These are phyloP conservation scores for Backusella luteola DNA, from an alignment of 192 early-diverging fungal genomes.

Conservation along the genomic window DNA sequence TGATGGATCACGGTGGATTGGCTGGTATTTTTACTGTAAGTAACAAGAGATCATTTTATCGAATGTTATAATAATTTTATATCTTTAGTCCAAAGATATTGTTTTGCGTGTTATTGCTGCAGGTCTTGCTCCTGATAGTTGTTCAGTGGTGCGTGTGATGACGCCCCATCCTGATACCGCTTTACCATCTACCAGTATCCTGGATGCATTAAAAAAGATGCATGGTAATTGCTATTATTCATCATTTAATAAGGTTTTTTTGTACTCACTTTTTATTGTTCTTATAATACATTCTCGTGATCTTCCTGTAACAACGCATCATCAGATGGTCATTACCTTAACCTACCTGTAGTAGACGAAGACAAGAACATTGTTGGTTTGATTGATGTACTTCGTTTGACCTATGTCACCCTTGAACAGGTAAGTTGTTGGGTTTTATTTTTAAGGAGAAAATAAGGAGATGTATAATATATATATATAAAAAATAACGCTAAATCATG, in stretches of 20 bases:
- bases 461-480: neutral
- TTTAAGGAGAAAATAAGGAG: neutral
- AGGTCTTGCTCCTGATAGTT: slow-evolving; percentile 77
- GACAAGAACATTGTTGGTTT: slow-evolving; percentile 67
- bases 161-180: slow-evolving; percentile 81
- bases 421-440: slow-evolving; percentile 39
- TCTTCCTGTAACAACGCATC: neutral
- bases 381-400: slow-evolving; percentile 76
- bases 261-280: neutral
- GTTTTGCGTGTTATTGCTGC: slow-evolving; percentile 83
- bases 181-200: slow-evolving; percentile 61
- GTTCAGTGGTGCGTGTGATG: slow-evolving; percentile 95
- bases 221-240: slow-evolving; percentile 41
- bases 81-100: slow-evolving; percentile 70
- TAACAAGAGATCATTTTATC: neutral
- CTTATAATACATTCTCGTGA: neutral
- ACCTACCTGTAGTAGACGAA: slow-evolving; percentile 69
- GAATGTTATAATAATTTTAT: neutral
- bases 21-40: slow-evolving; percentile 73
- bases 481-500: slow-evolving; percentile 3
- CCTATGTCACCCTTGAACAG: slow-evolving; percentile 74
- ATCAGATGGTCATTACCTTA: slow-evolving; percentile 64
- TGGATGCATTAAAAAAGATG: slow-evolving; percentile 80
- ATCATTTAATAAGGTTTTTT: neutral
- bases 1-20: slow-evolving; percentile 67